Evolutionary conservation across 2,329 filamentous ascomycete species (phyloP).

Genomic region (Delphinella strobiligena): DNA sequence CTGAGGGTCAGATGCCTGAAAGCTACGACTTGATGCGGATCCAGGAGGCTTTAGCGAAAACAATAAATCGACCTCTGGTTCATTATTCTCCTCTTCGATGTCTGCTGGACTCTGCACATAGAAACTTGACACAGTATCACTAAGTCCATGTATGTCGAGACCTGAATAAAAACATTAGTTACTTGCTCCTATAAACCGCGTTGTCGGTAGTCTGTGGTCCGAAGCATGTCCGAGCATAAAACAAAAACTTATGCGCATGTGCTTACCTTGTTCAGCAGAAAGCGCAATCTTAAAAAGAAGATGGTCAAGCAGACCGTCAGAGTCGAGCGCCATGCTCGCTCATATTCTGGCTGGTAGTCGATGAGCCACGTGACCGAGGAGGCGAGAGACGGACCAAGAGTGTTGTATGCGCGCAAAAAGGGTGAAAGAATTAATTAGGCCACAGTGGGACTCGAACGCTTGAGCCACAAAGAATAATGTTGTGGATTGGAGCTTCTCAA

Average conservation of each 20-base stretch:
- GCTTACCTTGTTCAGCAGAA: conserved; percentile 45
- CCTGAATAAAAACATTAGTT: conserved; percentile 3
- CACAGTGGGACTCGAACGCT: background rate
- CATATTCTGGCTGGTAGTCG: conserved; percentile 2
- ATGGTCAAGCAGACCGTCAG: conserved; percentile 46
- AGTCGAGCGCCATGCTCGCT: conserved; percentile 32
- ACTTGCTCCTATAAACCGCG: background rate
- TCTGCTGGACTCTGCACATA: conserved; percentile 16
- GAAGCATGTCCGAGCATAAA: conserved; percentile 1
- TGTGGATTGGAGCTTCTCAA: too few species aligned
- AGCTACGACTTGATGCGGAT: conserved; percentile 3
- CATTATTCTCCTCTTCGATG: conserved; percentile 9
- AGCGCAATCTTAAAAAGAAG: conserved; percentile 48
- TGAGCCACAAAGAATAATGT: too few species aligned
- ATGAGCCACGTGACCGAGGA: background rate
- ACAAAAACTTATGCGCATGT: background rate
- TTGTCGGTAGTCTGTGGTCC: conserved; percentile 3
- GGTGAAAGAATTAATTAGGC: background rate
- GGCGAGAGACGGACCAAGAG: background rate
- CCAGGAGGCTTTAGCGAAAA: conserved; percentile 15
- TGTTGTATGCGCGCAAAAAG: background rate
- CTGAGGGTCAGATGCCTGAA: conserved; percentile 30
- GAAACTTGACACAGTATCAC: conserved; percentile 24
- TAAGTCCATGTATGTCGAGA: conserved; percentile 23
- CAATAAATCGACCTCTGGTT: conserved; percentile 12